Percentiles rank a stretch among this genome's conserved stretches.
Evolutionary conservation across 202 grass and related monocot genomes (phyloP).

Genomic region (Schoenoplectus triqueter): DNA sequence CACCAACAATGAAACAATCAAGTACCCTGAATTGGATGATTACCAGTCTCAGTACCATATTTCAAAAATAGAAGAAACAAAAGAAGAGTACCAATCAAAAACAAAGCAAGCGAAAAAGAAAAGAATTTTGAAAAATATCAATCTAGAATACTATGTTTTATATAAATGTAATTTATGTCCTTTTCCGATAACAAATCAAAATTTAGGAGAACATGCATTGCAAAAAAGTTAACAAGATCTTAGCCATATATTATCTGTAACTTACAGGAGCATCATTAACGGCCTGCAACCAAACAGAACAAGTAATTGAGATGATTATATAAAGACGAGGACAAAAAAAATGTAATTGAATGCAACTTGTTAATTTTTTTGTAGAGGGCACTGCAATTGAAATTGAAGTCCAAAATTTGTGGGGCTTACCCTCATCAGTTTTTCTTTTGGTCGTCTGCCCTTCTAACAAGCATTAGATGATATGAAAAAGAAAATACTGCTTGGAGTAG

Average conservation of each 20-base stretch:
- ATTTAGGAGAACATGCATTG: neutral
- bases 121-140: conserved; percentile 1
- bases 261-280: conserved; percentile 50
- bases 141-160: neutral
- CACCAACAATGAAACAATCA: conserved; percentile 11
- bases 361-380: neutral
- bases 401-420: neutral
- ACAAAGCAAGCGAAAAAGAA: neutral
- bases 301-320: conserved; percentile 35
- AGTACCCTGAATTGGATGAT: neutral
- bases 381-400: conserved; percentile 5
- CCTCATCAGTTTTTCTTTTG: neutral
- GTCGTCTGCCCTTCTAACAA: neutral
- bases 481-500: conserved; percentile 8
- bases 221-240: conserved; percentile 6
- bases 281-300: conserved; percentile 49
- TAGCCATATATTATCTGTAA: conserved; percentile 58
- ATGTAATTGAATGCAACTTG: too few relatives aligned
- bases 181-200: neutral
- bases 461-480: neutral
- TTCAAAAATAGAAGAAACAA: neutral
- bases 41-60: neutral
- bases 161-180: conserved; percentile 21
- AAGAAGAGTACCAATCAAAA: neutral
- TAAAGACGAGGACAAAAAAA: neutral